These are phyloP conservation scores for Hymenochaete sp. DNA, from an alignment of 1,284 basidiomycete genomes.

Conservation along the genomic window DNA sequence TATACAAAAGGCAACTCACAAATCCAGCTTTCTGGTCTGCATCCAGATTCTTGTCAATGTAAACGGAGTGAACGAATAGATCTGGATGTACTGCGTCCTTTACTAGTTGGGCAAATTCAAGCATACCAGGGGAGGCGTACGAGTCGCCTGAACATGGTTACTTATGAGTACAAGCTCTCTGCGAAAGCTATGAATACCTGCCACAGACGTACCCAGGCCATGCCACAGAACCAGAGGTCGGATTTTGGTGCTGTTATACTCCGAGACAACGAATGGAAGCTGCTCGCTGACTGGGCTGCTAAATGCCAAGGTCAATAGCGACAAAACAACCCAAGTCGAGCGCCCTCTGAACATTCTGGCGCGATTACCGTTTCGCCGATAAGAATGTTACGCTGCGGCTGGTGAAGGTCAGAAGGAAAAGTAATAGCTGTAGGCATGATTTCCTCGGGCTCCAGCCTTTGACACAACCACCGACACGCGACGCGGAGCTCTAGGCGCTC, in stretches of 20 bases:
- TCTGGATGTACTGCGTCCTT: slow-evolving; percentile 62
- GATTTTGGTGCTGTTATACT: slow-evolving; percentile 15
- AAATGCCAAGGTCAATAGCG: neutral
- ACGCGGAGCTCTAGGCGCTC: too few species aligned
- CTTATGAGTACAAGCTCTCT: too few species aligned
- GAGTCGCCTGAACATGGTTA: slow-evolving; percentile 40
- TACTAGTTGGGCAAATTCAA: slow-evolving; percentile 59
- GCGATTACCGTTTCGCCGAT: too few species aligned
- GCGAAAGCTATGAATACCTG: too few species aligned
- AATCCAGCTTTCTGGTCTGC: slow-evolving; percentile 75
- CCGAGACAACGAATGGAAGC: neutral
- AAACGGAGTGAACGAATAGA: slow-evolving; percentile 80
- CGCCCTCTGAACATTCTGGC: too few species aligned
- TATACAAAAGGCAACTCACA: slow-evolving; percentile 33
- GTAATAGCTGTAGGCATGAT: too few species aligned
- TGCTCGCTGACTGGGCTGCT: too few species aligned
- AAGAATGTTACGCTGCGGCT: too few species aligned
- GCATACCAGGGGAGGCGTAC: slow-evolving; percentile 57
- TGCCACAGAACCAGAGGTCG: slow-evolving; percentile 92
- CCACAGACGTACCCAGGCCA: slow-evolving; percentile 63
- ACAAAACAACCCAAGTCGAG: too few species aligned
- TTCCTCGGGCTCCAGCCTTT: too few species aligned
- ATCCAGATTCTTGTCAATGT: slow-evolving; percentile 56
- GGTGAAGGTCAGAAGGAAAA: too few species aligned
- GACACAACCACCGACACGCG: too few species aligned